Evolutionary conservation across 2,329 filamentous ascomycete species (phyloP).

Genomic region (Aspergillus ruber): DNA sequence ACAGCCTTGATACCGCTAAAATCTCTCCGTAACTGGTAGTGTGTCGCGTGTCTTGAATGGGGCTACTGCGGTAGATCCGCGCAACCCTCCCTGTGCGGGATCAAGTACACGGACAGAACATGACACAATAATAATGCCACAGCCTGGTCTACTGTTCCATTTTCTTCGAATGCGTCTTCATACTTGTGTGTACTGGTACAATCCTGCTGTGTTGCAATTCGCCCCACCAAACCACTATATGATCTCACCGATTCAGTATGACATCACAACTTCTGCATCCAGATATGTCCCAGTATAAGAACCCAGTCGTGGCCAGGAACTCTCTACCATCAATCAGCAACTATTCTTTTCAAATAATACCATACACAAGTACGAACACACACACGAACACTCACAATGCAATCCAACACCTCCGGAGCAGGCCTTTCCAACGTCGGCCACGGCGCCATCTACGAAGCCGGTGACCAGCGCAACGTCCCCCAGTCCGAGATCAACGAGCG

Average conservation of each 20-base stretch:
- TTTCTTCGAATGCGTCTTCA: no score
- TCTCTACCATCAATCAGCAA: neutral
- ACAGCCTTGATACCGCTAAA: no score
- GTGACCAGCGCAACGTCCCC: conserved; percentile 65
- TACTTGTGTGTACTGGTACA: no score
- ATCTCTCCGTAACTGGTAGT: no score
- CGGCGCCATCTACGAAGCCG: conserved; percentile 62
- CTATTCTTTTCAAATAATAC: neutral
- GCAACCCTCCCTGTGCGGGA: no score
- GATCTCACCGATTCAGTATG: neutral
- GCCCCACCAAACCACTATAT: neutral
- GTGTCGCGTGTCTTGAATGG: no score
- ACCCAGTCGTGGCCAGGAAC: neutral
- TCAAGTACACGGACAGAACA: no score
- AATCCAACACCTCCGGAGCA: neutral
- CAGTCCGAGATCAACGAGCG: conserved; percentile 47
- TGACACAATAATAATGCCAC: no score
- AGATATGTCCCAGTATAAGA: neutral
- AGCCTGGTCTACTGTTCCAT: no score
- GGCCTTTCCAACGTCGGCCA: conserved; percentile 51
- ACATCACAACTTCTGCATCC: neutral
- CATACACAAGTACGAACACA: neutral
- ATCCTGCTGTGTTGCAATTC: no score
- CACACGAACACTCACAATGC: neutral
- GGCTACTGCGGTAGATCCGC: no score